Evolutionary conservation across 2,329 filamentous ascomycete genomes (phyloP).

Genomic region (Byssochlamys sp.): DNA sequence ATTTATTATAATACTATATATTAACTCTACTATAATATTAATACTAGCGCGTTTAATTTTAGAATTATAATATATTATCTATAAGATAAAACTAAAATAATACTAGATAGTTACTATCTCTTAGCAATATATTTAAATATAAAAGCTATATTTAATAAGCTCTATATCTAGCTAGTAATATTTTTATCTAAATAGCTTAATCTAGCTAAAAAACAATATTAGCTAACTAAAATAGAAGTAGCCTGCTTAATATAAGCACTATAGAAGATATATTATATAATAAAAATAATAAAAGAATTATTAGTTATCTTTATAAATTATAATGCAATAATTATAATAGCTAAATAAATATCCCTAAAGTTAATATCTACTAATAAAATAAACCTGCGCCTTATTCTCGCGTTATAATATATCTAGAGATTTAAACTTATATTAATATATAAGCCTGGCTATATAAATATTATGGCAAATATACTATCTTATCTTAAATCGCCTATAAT

Average conservation of each 20-base stretch:
- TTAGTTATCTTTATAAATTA: neutral
- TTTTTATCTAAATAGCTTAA: neutral
- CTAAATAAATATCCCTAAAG: neutral
- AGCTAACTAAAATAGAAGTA: neutral
- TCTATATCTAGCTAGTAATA: neutral
- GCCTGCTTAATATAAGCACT: neutral
- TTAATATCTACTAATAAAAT: neutral
- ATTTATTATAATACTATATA: too few relatives aligned
- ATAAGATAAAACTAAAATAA: neutral
- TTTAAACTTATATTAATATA: neutral
- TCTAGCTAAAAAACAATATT: neutral
- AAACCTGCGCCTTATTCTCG: neutral
- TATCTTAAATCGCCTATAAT: neutral
- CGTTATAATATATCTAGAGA: neutral
- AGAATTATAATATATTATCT: neutral
- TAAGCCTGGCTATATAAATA: neutral
- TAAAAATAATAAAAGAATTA: neutral
- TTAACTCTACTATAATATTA: too few relatives aligned
- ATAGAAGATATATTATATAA: neutral
- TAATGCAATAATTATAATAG: neutral
- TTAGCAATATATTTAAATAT: neutral
- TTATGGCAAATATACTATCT: neutral
- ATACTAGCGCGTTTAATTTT: neutral
- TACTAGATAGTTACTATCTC: neutral
- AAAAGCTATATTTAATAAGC: neutral